Percentiles rank a stretch among this genome's conserved stretches.
Conservation (phyloP, 148 eudicot species). For the Tetragonia tetragonoides region DNA sequence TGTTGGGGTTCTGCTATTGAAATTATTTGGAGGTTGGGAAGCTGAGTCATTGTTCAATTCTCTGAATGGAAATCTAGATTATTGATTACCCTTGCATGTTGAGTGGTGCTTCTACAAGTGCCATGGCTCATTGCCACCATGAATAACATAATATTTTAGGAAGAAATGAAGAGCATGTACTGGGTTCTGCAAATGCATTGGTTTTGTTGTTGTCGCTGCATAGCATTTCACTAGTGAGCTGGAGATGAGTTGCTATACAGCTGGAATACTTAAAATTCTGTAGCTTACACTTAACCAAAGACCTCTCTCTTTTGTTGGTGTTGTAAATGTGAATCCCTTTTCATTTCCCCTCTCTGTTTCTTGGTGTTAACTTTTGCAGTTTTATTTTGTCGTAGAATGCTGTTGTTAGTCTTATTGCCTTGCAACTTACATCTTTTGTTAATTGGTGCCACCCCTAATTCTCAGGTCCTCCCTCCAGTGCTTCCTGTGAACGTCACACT, state of each 20-base stretch:
- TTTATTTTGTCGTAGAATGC: not conserved
- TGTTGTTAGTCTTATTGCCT: not conserved
- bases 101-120: too few relatives aligned
- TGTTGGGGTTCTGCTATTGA: too few relatives aligned
- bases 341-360: not conserved
- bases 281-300: not conserved
- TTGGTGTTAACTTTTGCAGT: not conserved
- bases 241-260: not conserved
- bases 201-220: not conserved
- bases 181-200: not conserved
- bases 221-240: not conserved
- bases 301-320: not conserved
- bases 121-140: too few relatives aligned
- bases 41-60: too few relatives aligned
- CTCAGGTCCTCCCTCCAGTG: constrained; percentile 83
- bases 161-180: not conserved
- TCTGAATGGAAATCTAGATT: too few relatives aligned
- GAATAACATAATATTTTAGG: not conserved
- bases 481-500: constrained; percentile 62
- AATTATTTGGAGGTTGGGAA: too few relatives aligned
- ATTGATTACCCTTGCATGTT: too few relatives aligned
- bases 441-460: not conserved
- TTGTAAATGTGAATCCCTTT: not conserved
- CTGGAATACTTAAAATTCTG: not conserved
- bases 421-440: not conserved